Base-by-base conservation (phyloP, 257 asterid genomes). In the Ophiorrhiza pumila region DNA sequence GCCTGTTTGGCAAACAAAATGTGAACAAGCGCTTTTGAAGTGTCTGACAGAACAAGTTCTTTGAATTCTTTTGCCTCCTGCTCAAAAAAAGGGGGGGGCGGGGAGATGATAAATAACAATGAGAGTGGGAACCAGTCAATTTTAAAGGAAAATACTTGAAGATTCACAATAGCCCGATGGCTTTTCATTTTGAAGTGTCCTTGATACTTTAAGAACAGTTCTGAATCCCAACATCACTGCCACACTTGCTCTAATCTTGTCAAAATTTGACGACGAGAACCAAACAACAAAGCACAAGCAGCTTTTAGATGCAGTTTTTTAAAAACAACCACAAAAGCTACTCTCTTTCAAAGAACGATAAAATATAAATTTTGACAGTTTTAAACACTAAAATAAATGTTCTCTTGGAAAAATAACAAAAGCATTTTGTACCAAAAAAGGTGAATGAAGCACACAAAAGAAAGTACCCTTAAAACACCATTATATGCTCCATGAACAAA, bases 11-110 rank as follows among this genome's bases (percentile, higher is more conserved):
- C 80, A 69, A 95, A 92, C 82, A 92, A 95, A 25, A 91, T 87
- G 80, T 95, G 98, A 78, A 92, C 92, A 52, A 95, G 95, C 80
- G 93, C 98, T 84, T 82, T 95, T 25, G 96, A 84, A 14, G 96
- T 81, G 81, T 86, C 89, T 68, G 92, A 78, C 65, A 79, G 68
- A 59, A 92, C 89, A 35, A 95, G 82, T 83, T 85, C 84, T 77
- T 83, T 85, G 76, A 86, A 89, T 37, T 79, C 87, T 69, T 78
- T 81, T 46, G 88, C 77, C 78, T 92, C 98, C 98, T 92, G 90
- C 80, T n/a, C 76, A 79, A 79, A 72, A 65, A 72, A 37, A 79
- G n/a, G n/a, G n/a, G n/a, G n/a, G n/a, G n/a, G n/a, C n/a, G n/a
- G n/a, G 25, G n/a, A n/a, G n/a, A 3, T 43, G 23, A 22, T 8